Percentiles rank a stretch among this genome's conserved stretches.
phyloP scores from a whole-genome alignment of 2,329 filamentous ascomycete genomes.

The Colletotrichum somersetense region DNA sequence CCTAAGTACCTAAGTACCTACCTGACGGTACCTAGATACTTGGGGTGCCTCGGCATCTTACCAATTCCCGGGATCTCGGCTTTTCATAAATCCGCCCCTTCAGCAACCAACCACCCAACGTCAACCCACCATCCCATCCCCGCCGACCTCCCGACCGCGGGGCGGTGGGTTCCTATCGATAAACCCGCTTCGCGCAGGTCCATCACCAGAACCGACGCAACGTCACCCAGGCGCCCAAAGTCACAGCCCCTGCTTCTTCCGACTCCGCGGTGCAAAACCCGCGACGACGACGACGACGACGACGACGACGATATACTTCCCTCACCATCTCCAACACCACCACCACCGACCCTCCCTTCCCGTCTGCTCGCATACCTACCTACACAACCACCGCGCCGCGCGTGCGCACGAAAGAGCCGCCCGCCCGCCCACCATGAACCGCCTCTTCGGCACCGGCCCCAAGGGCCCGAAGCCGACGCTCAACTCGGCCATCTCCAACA shows the following conservation, averaged over 20 bases:
- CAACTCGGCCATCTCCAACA: slow-evolving; percentile 83
- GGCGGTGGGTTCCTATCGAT: slow-evolving; percentile 37
- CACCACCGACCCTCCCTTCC: neutral
- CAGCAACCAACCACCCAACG: neutral
- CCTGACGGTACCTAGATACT: neutral
- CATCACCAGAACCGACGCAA: slow-evolving; percentile 13
- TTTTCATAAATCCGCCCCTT: neutral
- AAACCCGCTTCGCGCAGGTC: slow-evolving; percentile 10
- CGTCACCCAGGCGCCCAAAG: slow-evolving; percentile 24
- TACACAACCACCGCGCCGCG: neutral
- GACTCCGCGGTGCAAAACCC: neutral
- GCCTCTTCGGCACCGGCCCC: slow-evolving; percentile 91
- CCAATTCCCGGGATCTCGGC: neutral
- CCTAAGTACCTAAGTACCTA: neutral
- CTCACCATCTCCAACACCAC: neutral
- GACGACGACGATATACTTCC: neutral
- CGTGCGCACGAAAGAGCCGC: neutral
- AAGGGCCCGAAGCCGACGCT: slow-evolving; percentile 92
- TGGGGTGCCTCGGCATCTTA: neutral
- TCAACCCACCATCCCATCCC: neutral
- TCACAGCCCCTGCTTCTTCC: neutral
- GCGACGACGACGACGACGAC: neutral
- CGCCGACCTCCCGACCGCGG: neutral
- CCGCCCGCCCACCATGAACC: slow-evolving; percentile 78
- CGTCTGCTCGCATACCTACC: neutral